Evolutionary conservation across 2,329 filamentous ascomycete species (phyloP).

Genomic region (Sporothrix brasiliensis): DNA sequence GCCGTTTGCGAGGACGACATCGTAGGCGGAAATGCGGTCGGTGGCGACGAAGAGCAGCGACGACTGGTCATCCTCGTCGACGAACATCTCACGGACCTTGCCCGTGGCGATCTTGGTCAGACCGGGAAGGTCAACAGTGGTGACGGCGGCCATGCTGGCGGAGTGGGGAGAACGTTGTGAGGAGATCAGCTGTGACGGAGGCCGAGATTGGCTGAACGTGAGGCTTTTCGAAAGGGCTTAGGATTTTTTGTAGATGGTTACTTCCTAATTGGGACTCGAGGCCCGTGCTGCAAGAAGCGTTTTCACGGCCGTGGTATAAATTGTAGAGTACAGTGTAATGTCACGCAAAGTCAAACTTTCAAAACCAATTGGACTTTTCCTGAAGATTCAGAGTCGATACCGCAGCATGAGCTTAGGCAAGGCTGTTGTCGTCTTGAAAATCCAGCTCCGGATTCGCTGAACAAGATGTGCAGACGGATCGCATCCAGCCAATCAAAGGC

Average conservation of each 20-base stretch:
- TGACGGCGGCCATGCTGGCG: conserved; percentile 36
- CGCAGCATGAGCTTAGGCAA: neutral
- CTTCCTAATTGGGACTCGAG: conserved; percentile 6
- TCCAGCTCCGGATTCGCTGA: conserved; percentile 23
- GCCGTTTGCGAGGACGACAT: conserved; percentile 81
- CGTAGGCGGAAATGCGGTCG: conserved; percentile 93
- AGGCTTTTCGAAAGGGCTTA: conserved; percentile 10
- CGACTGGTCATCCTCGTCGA: conserved; percentile 35
- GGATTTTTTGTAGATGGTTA: conserved; percentile 4
- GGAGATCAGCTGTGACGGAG: neutral
- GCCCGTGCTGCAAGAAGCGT: neutral
- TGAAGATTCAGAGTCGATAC: neutral
- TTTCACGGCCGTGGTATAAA: too few relatives aligned
- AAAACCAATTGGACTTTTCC: neutral
- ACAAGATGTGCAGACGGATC: neutral
- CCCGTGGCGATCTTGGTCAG: conserved; percentile 43
- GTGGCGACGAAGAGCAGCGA: conserved; percentile 47
- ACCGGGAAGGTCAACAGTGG: conserved; percentile 40
- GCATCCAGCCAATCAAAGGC: neutral
- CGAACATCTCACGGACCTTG: conserved; percentile 42
- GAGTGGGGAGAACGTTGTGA: neutral
- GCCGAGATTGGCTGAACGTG: neutral
- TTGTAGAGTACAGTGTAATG: neutral
- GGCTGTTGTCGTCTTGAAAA: conserved; percentile 22
- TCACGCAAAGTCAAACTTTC: neutral